phyloP scores from a whole-genome alignment of 352 stramenopile genomes.

The Globisporangium heterothallicum region DNA sequence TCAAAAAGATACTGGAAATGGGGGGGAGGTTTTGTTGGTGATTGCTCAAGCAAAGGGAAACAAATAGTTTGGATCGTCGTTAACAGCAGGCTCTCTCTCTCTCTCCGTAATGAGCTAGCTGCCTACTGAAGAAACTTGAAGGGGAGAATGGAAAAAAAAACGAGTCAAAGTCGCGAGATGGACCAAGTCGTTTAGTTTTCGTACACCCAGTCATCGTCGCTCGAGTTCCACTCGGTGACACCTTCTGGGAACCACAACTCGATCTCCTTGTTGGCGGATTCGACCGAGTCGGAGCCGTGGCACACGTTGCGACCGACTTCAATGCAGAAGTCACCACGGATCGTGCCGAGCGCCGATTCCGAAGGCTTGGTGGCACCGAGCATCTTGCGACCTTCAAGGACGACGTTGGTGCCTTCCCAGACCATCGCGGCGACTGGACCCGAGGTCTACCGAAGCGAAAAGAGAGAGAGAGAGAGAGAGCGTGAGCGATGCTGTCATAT shows the following conservation, averaged over 20 bases:
- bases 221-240: conserved; percentile 76
- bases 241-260: conserved; percentile 92
- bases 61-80: too few relatives aligned
- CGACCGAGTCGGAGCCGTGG: conserved; percentile 96
- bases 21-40: too few relatives aligned
- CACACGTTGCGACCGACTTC: conserved; percentile 93
- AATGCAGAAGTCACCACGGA: conserved; percentile 96
- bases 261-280: conserved; percentile 98
- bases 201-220: conserved; percentile 94
- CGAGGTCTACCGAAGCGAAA: conserved; percentile 39
- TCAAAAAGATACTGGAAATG: too few relatives aligned
- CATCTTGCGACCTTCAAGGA: conserved; percentile 94
- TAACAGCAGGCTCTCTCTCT: too few relatives aligned
- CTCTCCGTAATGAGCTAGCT: too few relatives aligned
- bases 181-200: conserved; percentile 69
- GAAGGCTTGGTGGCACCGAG: conserved; percentile 96
- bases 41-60: too few relatives aligned
- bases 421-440: conserved; percentile 92
- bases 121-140: background rate
- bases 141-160: background rate
- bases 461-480: background rate
- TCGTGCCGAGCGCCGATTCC: conserved; percentile 94
- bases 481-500: background rate
- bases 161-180: background rate
- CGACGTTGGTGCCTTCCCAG: conserved; percentile 93